Base-by-base conservation (phyloP, 2,329 filamentous ascomycete genomes). In the Fusarium solani-melongenae region DNA sequence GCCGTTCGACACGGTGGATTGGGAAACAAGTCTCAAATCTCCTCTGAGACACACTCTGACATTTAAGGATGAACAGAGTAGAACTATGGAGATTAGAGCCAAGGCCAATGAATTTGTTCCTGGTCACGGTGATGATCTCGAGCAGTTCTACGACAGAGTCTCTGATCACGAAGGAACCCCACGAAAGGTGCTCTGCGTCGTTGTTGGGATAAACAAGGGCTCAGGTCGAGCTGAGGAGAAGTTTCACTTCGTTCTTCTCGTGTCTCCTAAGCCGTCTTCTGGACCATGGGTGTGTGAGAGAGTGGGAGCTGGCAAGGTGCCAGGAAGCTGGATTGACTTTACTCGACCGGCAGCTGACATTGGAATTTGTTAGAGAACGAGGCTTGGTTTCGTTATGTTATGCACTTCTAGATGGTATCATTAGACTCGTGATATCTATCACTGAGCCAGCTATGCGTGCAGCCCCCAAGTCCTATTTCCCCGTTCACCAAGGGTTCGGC, bases 121-220 rank as follows among this genome's bases (percentile, higher is more conserved):
- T 6, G 31, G 20, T 9, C 17, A 34, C 14, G 12, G 15, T n/a
- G 15, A 36, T 17, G 53, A 56, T 36, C 15, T 56, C 6, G 53
- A 36, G 15, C 33, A 38, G 31, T 56, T 56, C 20, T 34, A 38
- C 9, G 53, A 56, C 49, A 31, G 17, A 31, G 49, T 33, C 27
- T 53, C 49, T 12, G 29, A 53, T 8, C 27, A 31, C 7, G 6
- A 20, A 20, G 49, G 27, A 27, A 56, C 53, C 15, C 14, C 15
- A 22, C 22, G 20, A 7, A 36, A 31, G 15, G 27, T 56, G 5
- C 7, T 65, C 2, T 65, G 56, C 15, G 56, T 69, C n/a, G 22
- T 69, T 3, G 17, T 69, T 24, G 66, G 63, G 5, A 69, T 8
- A 4, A n/a, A 34, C 3, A 69, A 51, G 8, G 56, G 62, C 12